Evolutionary conservation across 2,329 filamentous ascomycete species (phyloP).

Genomic region (Aspergillus hortae): DNA sequence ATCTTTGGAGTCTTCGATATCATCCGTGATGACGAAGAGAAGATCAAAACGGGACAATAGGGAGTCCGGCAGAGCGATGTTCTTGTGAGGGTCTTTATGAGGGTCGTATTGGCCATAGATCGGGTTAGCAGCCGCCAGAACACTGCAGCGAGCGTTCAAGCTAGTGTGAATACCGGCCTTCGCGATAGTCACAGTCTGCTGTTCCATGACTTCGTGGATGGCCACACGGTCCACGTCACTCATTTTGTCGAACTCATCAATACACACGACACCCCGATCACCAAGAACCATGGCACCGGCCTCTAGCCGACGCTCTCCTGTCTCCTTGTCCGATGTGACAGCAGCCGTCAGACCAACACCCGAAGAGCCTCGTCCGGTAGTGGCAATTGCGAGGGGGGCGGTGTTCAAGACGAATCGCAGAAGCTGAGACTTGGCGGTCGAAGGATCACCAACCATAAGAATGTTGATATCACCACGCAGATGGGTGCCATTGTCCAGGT

Average conservation of each 20-base stretch:
- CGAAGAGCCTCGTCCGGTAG: constrained; percentile 92
- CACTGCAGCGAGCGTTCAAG: constrained; percentile 92
- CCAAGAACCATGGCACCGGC: constrained; percentile 98
- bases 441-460: constrained; percentile 97
- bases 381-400: constrained; percentile 91
- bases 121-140: constrained; percentile 93
- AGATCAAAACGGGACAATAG: constrained; percentile 97
- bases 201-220: constrained; percentile 99
- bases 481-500: constrained; percentile 95
- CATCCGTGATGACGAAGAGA: constrained; percentile 94
- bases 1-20: constrained; percentile 92
- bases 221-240: constrained; percentile 96
- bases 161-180: constrained; percentile 98
- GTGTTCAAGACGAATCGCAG: constrained; percentile 96
- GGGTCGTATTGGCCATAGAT: constrained; percentile 98
- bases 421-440: constrained; percentile 97
- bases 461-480: constrained; percentile 98
- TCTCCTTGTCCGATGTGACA: constrained; percentile 95
- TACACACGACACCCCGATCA: constrained; percentile 95
- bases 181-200: constrained; percentile 97
- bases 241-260: constrained; percentile 99
- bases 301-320: constrained; percentile 88
- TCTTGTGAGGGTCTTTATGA: constrained; percentile 97
- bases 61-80: constrained; percentile 95
- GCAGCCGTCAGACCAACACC: constrained; percentile 96